These are phyloP conservation scores for Bipolaris cookei DNA, from an alignment of 2,329 filamentous ascomycete genomes.

Conservation along the genomic window DNA sequence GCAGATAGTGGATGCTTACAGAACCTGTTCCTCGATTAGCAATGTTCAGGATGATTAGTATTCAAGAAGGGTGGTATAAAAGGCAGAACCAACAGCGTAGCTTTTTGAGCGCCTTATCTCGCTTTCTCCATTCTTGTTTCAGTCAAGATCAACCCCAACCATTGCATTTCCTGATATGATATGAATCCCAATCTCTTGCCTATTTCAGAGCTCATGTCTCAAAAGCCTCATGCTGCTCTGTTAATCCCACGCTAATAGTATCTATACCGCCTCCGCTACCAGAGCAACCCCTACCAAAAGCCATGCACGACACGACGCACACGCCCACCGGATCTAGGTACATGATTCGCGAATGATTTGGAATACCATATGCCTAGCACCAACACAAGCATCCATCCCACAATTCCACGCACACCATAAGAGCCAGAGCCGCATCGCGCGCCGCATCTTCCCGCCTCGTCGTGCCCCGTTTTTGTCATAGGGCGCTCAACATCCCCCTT, in stretches of 20 bases:
- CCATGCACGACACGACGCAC: background rate
- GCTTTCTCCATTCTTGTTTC: background rate
- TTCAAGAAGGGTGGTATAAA: background rate
- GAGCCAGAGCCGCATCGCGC: background rate
- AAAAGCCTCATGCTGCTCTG: background rate
- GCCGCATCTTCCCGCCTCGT: background rate
- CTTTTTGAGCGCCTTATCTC: background rate
- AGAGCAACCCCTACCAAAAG: background rate
- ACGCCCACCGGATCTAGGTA: background rate
- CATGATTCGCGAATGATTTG: background rate
- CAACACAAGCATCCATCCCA: background rate
- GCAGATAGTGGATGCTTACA: background rate
- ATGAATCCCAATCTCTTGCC: background rate
- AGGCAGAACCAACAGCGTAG: background rate
- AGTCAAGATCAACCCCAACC: background rate
- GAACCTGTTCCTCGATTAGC: background rate
- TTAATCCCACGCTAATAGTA: background rate
- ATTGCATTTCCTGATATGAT: background rate
- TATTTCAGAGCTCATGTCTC: background rate
- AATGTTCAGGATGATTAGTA: background rate
- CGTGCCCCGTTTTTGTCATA: slow-evolving; percentile 7
- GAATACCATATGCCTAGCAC: background rate
- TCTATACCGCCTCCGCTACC: background rate
- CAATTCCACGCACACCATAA: background rate
- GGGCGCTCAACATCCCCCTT: background rate